Conservation (phyloP, 768 basidiomycete species). For the Amylocystis lapponica region DNA sequence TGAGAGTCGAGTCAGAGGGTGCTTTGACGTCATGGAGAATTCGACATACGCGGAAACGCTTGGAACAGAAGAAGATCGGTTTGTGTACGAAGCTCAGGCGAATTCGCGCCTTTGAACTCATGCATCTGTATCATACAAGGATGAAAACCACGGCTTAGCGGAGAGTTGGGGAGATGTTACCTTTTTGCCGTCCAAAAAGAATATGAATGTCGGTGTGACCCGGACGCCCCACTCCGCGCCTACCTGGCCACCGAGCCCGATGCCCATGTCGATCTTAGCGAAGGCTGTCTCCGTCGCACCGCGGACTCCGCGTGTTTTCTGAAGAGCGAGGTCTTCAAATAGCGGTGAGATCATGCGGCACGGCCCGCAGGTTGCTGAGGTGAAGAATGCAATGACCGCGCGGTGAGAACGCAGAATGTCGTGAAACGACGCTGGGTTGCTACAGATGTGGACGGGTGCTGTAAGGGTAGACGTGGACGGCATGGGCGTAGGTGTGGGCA, state of each 20-base stretch:
- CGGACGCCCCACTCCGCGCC: slow-evolving; percentile 59
- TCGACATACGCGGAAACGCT: slow-evolving; percentile 70
- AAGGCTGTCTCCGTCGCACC: slow-evolving; percentile 55
- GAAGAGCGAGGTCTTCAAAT: slow-evolving; percentile 72
- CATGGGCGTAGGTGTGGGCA: slow-evolving; percentile 15
- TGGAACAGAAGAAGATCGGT: slow-evolving; percentile 69
- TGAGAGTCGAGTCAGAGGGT: background rate
- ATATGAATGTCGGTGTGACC: slow-evolving; percentile 86
- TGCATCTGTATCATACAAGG: slow-evolving; percentile 37
- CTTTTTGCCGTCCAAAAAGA: slow-evolving; percentile 76
- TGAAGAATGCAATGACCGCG: slow-evolving; percentile 79
- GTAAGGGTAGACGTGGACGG: slow-evolving; percentile 47
- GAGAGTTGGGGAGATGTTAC: slow-evolving; percentile 27
- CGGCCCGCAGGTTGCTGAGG: slow-evolving; percentile 67
- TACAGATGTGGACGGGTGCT: slow-evolving; percentile 63
- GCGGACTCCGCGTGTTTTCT: slow-evolving; percentile 38
- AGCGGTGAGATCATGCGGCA: slow-evolving; percentile 81
- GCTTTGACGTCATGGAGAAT: background rate
- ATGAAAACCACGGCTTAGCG: background rate
- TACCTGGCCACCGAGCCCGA: slow-evolving; percentile 57
- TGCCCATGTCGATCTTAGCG: slow-evolving; percentile 76
- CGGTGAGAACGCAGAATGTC: slow-evolving; percentile 58
- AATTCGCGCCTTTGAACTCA: slow-evolving; percentile 70
- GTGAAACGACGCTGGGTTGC: slow-evolving; percentile 69
- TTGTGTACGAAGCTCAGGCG: slow-evolving; percentile 63